A percentile compares a stretch with the other conserved stretches of the same genome.
Conservation (phyloP, 1,284 basidiomycete genomes). For the Volvariella volvacea region DNA sequence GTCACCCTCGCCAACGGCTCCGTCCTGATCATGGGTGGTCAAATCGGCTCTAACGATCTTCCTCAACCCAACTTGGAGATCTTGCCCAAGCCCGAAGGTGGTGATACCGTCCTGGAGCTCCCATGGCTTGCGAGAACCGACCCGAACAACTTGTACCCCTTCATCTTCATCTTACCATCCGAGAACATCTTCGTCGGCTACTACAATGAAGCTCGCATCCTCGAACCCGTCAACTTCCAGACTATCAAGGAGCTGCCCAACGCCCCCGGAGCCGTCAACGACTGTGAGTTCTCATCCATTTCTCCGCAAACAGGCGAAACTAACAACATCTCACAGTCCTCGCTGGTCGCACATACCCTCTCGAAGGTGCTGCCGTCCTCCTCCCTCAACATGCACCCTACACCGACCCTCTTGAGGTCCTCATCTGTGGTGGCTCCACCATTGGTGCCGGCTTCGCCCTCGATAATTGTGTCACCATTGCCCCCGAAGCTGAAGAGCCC, state of each 20-base stretch:
- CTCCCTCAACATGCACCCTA: conserved; percentile 68
- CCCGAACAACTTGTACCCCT: conserved; percentile 73
- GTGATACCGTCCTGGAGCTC: conserved; percentile 32
- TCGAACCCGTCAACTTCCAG: conserved; percentile 56
- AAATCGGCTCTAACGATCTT: conserved; percentile 59
- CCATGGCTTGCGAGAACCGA: conserved; percentile 51
- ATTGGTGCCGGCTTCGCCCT: conserved; percentile 44
- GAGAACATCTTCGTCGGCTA: conserved; percentile 64
- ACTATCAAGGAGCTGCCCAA: conserved; percentile 59
- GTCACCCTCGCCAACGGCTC: conserved; percentile 63
- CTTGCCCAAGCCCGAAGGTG: conserved; percentile 37
- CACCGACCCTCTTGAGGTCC: conserved; percentile 57
- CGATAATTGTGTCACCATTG: conserved; percentile 65
- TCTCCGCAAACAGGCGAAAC: background rate
- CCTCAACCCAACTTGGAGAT: conserved; percentile 63
- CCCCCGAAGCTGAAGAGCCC: conserved; percentile 51
- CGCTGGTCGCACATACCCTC: conserved; percentile 71
- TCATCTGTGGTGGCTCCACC: conserved; percentile 76
- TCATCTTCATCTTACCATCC: conserved; percentile 63
- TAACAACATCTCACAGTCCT: conserved; percentile 29
- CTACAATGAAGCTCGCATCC: conserved; percentile 74
- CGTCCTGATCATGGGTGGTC: conserved; percentile 69
- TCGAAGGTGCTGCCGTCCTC: conserved; percentile 64
- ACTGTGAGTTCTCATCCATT: conserved; percentile 30
- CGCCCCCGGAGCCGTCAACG: conserved; percentile 70